Evolutionary conservation across 129 eudicot species (phyloP).

Genomic region (Flaveria trinervia): DNA sequence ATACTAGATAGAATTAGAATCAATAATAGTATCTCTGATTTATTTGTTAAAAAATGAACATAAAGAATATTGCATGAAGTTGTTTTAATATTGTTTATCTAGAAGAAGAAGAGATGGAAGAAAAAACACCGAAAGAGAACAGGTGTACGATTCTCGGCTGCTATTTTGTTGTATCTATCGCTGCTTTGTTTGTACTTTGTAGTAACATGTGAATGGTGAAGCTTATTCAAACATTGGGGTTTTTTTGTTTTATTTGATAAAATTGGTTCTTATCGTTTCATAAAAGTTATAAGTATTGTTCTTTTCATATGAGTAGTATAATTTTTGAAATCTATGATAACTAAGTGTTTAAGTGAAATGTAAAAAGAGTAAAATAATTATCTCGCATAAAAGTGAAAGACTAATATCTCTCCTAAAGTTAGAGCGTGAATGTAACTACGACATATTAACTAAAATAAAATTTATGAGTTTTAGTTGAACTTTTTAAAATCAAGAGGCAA

Average conservation of each 20-base stretch:
- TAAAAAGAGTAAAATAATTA: too few relatives aligned
- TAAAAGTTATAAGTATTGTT: not conserved
- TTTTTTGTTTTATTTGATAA: not conserved
- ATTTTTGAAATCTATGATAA: too few relatives aligned
- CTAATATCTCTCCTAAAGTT: too few relatives aligned
- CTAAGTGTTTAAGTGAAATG: too few relatives aligned
- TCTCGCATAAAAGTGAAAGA: too few relatives aligned
- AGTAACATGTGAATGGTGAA: constrained; percentile 17
- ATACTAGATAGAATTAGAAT: too few relatives aligned
- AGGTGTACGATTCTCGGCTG: constrained; percentile 22
- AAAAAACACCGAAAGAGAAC: constrained; percentile 34
- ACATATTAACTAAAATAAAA: too few relatives aligned
- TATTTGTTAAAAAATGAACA: not conserved
- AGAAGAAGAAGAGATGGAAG: constrained; percentile 12
- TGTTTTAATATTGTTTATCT: not conserved
- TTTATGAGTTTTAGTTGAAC: too few relatives aligned
- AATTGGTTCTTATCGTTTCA: not conserved
- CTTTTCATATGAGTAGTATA: too few relatives aligned
- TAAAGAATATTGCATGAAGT: not conserved
- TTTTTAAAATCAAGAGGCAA: too few relatives aligned
- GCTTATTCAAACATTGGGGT: not conserved
- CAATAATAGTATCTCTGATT: too few relatives aligned
- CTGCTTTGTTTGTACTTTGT: constrained; percentile 23
- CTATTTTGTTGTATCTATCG: constrained; percentile 29
- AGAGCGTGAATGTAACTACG: too few relatives aligned